Conservation (phyloP, 305 asterid genomes). For the Fraxinus sp. region DNA sequence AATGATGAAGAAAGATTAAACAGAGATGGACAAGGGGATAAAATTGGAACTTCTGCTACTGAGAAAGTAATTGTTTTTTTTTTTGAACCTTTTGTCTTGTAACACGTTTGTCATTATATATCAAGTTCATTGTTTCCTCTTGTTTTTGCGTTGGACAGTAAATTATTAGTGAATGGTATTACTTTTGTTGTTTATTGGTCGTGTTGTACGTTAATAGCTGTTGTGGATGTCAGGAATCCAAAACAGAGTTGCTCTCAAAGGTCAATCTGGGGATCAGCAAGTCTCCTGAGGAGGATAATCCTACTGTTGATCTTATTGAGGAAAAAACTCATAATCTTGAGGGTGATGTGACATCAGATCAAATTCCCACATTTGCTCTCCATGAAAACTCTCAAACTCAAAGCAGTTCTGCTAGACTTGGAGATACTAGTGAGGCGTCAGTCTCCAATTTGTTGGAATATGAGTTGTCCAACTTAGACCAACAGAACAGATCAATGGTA, state of each 20-base stretch:
- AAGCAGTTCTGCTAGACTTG: constrained; percentile 32
- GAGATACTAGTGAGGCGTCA: constrained; percentile 45
- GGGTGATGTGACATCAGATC: constrained; percentile 59
- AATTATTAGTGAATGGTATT: background rate
- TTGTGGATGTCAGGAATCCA: constrained; percentile 50
- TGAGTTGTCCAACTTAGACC: constrained; percentile 35
- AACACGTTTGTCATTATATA: constrained; percentile 12
- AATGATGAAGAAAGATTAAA: constrained; percentile 43
- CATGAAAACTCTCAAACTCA: constrained; percentile 54
- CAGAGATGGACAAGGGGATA: constrained; percentile 47
- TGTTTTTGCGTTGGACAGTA: background rate
- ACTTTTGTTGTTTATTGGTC: constrained; percentile 3
- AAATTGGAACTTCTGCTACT: constrained; percentile 48
- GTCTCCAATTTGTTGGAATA: constrained; percentile 34
- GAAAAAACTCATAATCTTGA: constrained; percentile 45
- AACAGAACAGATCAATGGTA: constrained; percentile 42
- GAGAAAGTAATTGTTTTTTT: constrained; percentile 41
- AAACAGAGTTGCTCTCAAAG: constrained; percentile 39
- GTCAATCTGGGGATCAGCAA: constrained; percentile 44
- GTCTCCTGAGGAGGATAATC: constrained; percentile 42
- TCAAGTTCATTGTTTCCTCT: constrained; percentile 15
- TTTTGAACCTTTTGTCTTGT: constrained; percentile 24
- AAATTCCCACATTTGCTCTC: constrained; percentile 68
- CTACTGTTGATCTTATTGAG: constrained; percentile 38
- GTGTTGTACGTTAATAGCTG: constrained; percentile 22